Evolutionary conservation across 495 filamentous ascomycete genomes (phyloP).

Genomic region (Oleoguttula mirabilis): DNA sequence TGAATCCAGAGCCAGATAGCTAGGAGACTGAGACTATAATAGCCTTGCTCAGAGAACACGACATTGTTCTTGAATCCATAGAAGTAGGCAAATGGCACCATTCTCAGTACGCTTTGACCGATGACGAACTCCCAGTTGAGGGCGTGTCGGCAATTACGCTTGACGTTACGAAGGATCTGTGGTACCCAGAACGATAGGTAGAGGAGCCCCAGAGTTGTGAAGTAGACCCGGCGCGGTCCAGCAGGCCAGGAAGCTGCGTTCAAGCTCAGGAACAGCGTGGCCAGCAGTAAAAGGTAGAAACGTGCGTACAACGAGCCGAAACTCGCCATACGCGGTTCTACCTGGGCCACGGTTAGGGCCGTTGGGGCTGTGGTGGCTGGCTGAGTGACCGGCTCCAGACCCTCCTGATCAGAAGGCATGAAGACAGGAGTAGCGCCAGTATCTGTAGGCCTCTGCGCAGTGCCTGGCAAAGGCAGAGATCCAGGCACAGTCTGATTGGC

Average conservation of each 20-base stretch:
- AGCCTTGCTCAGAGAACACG: conserved; percentile 62
- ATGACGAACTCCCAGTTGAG: conserved; percentile 78
- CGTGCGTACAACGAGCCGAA: conserved; percentile 67
- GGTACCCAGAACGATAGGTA: conserved; percentile 88
- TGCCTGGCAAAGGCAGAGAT: conserved; percentile 51
- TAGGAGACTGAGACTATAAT: conserved; percentile 47
- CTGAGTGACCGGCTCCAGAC: conserved; percentile 43
- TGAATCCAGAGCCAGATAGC: conserved; percentile 89
- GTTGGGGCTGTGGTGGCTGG: conserved; percentile 11
- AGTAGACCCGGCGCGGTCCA: conserved; percentile 54
- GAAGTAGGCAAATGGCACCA: conserved; percentile 73
- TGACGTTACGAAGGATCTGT: conserved; percentile 80
- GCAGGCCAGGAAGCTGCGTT: conserved; percentile 66
- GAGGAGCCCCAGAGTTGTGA: conserved; percentile 50
- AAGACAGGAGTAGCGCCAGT: conserved; percentile 54
- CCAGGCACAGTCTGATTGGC: conserved; percentile 24
- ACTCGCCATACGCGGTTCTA: conserved; percentile 14
- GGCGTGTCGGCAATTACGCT: conserved; percentile 82
- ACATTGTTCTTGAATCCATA: conserved; percentile 63
- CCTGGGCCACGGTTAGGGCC: conserved; percentile 11
- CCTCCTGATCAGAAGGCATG: conserved; percentile 73
- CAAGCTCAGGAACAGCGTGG: conserved; percentile 59
- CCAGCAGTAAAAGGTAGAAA: conserved; percentile 61
- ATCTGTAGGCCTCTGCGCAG: conserved; percentile 38
- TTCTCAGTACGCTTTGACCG: conserved; percentile 64